Base-by-base conservation (phyloP, 2,329 filamentous ascomycete genomes). In the Colletotrichum cereale region DNA sequence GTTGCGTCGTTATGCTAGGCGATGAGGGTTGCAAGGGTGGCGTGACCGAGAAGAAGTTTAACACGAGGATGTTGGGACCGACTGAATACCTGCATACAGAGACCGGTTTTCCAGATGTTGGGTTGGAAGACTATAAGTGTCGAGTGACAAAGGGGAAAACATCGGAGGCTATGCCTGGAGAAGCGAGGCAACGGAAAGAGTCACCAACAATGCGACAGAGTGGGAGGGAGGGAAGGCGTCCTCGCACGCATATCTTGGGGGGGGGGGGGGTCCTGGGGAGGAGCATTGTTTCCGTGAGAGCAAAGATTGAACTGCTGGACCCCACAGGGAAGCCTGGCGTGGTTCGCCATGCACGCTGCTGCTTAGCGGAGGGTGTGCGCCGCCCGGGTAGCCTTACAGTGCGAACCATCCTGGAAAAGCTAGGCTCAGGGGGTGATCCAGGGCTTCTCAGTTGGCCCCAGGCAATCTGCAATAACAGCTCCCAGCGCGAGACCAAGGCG, bases 301-400 rank as follows among this genome's bases (percentile, higher is more conserved):
- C 42, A 36, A 64, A 64, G n/a, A 68, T 58, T 64, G 60, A 63
- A 63, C 55, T 50, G 18, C 36, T 57, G 57, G 36, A 34, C 53
- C 69, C 69, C 52, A 60, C 69, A 44, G n/a, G n/a, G 21, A 50
- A 36, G 18, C 44, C 62, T 63, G 53, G 52, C 40, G 58, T 57
- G 24, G 57, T 71, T 63, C 48, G 48, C 47, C 56, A 26, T 62
- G 68, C 36, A 71, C 44, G 26, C 53, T 71, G 26, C 53, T 71
- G 36, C 58, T 40, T 16, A 31, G 52, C 40, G 58, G 65, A 36
- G 50, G 44, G 52, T 58, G 65, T 71, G 58, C 58, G 47, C 29
- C 31, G 38, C 16, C 48, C 26, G 60, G 53, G 58, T 69, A 71
- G 70, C 66, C 56, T 62, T 62, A 72, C 70, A 72, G 70, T 72